A percentile compares a stretch with the other conserved stretches of the same genome.
Evolutionary conservation across 257 asterid genomes (phyloP).

Genomic region (Hygrophila difformis): DNA sequence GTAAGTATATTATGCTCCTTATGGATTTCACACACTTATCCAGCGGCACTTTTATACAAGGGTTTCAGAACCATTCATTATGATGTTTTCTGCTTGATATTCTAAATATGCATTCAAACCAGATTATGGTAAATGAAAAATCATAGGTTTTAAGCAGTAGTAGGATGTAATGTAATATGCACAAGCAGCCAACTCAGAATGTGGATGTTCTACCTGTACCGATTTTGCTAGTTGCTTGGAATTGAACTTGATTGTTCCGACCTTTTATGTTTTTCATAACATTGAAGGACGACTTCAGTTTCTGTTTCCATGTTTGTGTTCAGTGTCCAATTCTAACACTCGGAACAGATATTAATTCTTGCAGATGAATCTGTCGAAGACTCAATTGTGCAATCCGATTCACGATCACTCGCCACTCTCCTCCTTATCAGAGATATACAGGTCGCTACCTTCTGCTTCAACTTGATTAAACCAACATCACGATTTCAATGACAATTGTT

Average conservation of each 20-base stretch:
- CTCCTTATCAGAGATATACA: slow-evolving; percentile 96
- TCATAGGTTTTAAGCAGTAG: no score
- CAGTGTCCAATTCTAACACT: slow-evolving; percentile 58
- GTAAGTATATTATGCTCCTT: slow-evolving; percentile 44
- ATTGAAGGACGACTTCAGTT: neutral
- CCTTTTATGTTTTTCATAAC: neutral
- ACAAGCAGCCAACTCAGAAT: neutral
- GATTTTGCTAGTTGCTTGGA: slow-evolving; percentile 4
- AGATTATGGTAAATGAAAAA: neutral
- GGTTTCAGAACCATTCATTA: no score
- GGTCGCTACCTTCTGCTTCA: slow-evolving; percentile 34
- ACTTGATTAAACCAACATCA: no score
- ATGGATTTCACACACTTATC: slow-evolving; percentile 11
- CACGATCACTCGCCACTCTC: slow-evolving; percentile 94
- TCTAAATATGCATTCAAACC: neutral
- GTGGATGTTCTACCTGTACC: neutral
- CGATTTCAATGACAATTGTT: neutral
- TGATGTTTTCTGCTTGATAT: neutral
- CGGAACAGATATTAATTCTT: slow-evolving; percentile 84
- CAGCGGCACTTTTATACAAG: no score
- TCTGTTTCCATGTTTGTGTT: slow-evolving; percentile 6
- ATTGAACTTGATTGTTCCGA: slow-evolving; percentile 6
- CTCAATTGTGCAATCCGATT: slow-evolving; percentile 90
- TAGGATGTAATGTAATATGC: no score
- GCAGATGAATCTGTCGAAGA: slow-evolving; percentile 98